Evolutionary conservation across 805 yeast species (phyloP), one percentile per base, ranked within the genome.

Genomic region (Brettanomyces nanus): DNA sequence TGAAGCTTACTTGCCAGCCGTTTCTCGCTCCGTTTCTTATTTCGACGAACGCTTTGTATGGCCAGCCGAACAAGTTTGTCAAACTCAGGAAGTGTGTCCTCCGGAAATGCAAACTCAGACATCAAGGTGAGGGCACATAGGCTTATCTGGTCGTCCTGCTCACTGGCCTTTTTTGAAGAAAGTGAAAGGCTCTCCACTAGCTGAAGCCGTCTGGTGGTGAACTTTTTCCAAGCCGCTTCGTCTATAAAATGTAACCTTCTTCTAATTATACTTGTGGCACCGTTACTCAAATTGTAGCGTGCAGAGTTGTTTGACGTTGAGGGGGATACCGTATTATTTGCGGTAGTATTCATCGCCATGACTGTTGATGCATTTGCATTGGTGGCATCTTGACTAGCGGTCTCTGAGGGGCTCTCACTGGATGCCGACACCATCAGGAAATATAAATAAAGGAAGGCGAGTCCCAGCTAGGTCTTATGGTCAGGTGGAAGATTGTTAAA

Each of bases 41-140:
- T 90, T 46, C 98, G 67, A 44, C 97, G 66, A 2, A 85, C 97
- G 36, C 94, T 80, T 59, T 90, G 98, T 20, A 90, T 80, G 1
- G 96, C 97, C 7, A 95, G 94, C 27, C 95, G 67, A 0, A 92
- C 97, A 26, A 90, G 68, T 56, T 81, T 84, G 58, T 87, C 95
- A 55, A 90, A 90, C 46, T 92, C 97, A 1, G 66, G 59, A 20
- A 77, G 61, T 11, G 75, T 68, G 5, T 68, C 70, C 2, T 59
- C 61, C 2, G 80, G 73, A 54, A 78, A 89, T 4, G 77, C 75
- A 51, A 85, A 92, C 61, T 92, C 98, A 2, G 69, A 65, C 50
- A 95, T 66, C 33, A 90, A 64, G 3, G 81, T 70, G 35, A 74
- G 73, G 0, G 97, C 95, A 27, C 94, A 92, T 36, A 74, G 71